Base-by-base conservation (phyloP, 2,329 filamentous ascomycete species). In the Elsinoe ampelina region DNA sequence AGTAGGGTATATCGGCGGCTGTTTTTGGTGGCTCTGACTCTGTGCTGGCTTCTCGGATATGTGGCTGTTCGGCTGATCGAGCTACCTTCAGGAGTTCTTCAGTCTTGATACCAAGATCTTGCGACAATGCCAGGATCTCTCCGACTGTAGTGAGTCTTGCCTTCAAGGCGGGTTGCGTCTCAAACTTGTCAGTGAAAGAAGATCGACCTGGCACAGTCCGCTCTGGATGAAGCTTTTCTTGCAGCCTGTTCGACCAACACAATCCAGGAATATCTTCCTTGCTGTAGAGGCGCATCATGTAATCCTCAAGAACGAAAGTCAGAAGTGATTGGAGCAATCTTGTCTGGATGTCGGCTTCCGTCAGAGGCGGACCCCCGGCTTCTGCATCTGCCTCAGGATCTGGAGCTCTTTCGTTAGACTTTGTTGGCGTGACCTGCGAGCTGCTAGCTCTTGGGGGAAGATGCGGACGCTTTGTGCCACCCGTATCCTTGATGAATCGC, bases 241-340 rank as follows among this genome's bases (percentile, higher is more conserved):
- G 76, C 57, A 90, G 69, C 52, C 87, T 69, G 60, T 70, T 76
- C 5, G 72, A 71, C 76, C 76, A 79, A 2, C 74, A 72, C 48
- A 79, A 65, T 5, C 76, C 77, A 1, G 76, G 74, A 4, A 76
- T 70, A 19, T 75, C 73, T 5, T 67, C 64, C 3, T 71, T 68
- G 3, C 66, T 65, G 15, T 63, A 54, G 15, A 78, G 61, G 5
- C 72, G 72, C n/a, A 80, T 82, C 59, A 88, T 78, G 62, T 89
- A 92, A 45, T 85, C 80, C 66, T 91, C 87, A 10, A 91, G 71
- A 15, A 91, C 73, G 66, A 87, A 86, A 0, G 86, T 89, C n/a
- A 89, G 77, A 68, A 93, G 91, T 1, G 84, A 83, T 65, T 89
- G 84, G 20, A 92, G 71, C 13, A 92, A 73, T 58, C 79, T 81